Conservation (phyloP, 2,329 filamentous ascomycete genomes). For the Aspergillus japonicus region DNA sequence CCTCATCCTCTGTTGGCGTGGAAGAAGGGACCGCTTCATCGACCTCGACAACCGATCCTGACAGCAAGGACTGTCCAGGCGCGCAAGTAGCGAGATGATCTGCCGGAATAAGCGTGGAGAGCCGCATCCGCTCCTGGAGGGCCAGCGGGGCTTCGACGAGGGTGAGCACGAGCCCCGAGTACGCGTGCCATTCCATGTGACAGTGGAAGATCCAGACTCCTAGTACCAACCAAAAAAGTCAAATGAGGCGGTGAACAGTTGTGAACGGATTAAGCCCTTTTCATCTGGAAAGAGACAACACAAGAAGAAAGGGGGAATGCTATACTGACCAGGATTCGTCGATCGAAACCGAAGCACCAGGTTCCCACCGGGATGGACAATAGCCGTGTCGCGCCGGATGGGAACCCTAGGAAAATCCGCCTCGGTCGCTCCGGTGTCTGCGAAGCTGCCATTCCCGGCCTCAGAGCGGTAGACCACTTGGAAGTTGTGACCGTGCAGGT, state of each 20-base stretch:
- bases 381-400: slow-evolving; percentile 54
- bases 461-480: slow-evolving; percentile 51
- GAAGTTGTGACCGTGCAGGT: slow-evolving; percentile 75
- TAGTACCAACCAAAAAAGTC: neutral
- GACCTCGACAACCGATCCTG: neutral
- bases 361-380: slow-evolving; percentile 51
- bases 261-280: too few species aligned
- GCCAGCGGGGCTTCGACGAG: slow-evolving; percentile 51
- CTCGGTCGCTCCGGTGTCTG: slow-evolving; percentile 24
- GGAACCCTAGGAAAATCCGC: slow-evolving; percentile 37
- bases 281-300: too few species aligned
- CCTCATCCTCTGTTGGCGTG: neutral
- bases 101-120: neutral
- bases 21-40: neutral
- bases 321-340: slow-evolving; percentile 46
- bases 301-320: neutral
- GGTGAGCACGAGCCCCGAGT: slow-evolving; percentile 52
- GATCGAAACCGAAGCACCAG: slow-evolving; percentile 53
- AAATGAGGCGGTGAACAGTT: neutral
- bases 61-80: neutral
- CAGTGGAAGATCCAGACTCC: slow-evolving; percentile 47
- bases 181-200: slow-evolving; percentile 53
- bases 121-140: slow-evolving; percentile 1
- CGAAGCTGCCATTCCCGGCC: slow-evolving; percentile 25
- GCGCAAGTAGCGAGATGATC: neutral